phyloP scores from a whole-genome alignment of 2,329 filamentous ascomycete species.

The Colletotrichum paranaense region DNA sequence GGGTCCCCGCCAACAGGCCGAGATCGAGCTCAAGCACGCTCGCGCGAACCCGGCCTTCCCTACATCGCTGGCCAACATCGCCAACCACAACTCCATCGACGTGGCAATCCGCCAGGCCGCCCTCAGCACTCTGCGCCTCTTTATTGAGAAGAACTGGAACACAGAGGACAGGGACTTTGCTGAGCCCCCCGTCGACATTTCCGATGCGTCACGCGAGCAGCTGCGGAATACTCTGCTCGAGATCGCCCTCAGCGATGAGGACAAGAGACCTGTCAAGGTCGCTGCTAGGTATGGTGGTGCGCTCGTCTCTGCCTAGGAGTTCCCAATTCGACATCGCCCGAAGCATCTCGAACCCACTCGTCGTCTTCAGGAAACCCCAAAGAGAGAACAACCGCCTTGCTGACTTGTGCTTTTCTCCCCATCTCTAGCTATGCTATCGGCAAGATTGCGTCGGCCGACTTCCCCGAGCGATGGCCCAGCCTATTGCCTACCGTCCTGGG shows the following conservation, averaged over 20 bases:
- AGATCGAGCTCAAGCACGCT: conserved; percentile 81
- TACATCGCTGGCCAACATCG: conserved; percentile 82
- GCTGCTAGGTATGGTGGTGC: conserved; percentile 75
- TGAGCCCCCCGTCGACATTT: conserved; percentile 70
- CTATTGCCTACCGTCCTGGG: conserved; percentile 84
- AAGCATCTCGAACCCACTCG: neutral
- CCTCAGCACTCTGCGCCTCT: conserved; percentile 81
- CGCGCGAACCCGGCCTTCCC: conserved; percentile 80
- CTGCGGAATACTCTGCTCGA: conserved; percentile 81
- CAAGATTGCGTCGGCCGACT: conserved; percentile 94
- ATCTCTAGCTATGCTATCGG: conserved; percentile 76
- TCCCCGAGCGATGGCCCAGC: conserved; percentile 94
- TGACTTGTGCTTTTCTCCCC: conserved; percentile 26
- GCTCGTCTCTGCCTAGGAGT: neutral
- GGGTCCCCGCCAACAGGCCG: conserved; percentile 84
- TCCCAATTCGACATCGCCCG: neutral
- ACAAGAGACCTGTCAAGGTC: conserved; percentile 87
- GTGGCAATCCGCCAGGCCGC: conserved; percentile 85
- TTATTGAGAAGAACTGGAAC: conserved; percentile 88
- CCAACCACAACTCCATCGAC: conserved; percentile 78
- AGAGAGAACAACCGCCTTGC: conserved; percentile 4
- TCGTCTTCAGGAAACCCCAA: neutral
- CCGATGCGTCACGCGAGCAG: conserved; percentile 78
- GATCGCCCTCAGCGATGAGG: conserved; percentile 77
- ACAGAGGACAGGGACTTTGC: conserved; percentile 78